Evolutionary conservation across 345 rosid genomes (phyloP), one percentile per base, ranked within the genome.

Genomic region (Raphanus raphanistrum): DNA sequence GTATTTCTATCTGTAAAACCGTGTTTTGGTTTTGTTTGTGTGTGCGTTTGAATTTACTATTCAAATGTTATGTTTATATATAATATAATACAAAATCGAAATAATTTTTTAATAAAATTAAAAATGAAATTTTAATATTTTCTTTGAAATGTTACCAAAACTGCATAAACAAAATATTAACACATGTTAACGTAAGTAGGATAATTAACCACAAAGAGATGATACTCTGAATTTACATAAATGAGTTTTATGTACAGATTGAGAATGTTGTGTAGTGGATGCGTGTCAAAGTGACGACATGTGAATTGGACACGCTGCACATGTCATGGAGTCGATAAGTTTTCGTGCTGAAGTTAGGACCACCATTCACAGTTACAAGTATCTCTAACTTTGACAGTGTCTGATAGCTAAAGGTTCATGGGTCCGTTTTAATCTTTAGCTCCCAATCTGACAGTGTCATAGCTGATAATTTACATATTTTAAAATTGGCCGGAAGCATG

Each of bases 211-310:
- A 38, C 27, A 31, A 12, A 32, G 35, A 32, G 35, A 32, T 32
- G 35, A 4, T 32, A 32, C 1, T 32, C 35, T 1, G 35, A 32
- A 32, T 6, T 32, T 48, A 48, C 76, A 21, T 63, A 11, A 62
- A 28, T 21, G 26, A 36, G 8, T 57, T 57, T 57, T 8, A 57
- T 21, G 13, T 21, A 57, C 31, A 57, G 11, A 25, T 0, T n/a
- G 62, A 68, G 68, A 60, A 33, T 45, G 21, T 45, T 11, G 15
- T 27, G 9, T 59, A 62, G 45, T 68, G 75, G 57, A 70, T 63
- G 58, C 61, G 32, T 63, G 66, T 70, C 71, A 50, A 70, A 16
- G 70, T 69, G 21, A 21, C 21, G 80, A 69, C 55, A 76, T 76
- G 75, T 50, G 50, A 77, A 63, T 0, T 64, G 66, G 80, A 77